Evolutionary conservation across 2,329 filamentous ascomycete genomes (phyloP), one percentile per base, ranked within the genome.

Genomic region (Colletotrichum lupini): DNA sequence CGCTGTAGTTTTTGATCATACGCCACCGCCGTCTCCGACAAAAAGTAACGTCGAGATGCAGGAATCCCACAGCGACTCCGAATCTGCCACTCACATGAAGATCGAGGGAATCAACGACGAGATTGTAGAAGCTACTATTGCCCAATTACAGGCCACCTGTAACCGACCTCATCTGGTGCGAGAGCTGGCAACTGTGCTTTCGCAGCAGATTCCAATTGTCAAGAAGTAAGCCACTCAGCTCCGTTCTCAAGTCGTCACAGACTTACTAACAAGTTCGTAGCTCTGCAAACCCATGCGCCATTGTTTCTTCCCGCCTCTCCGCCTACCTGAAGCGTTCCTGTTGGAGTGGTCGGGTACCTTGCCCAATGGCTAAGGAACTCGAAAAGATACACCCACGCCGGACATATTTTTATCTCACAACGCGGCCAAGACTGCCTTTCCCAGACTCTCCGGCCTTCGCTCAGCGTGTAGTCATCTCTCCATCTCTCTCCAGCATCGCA

Each of bases 91-190:
- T 24, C 46, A 55, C 26, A 65, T 64, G 12, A 93, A 97, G 81
- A 89, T 95, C 64, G 92, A 95, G 76, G 91, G 91, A 52, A 95
- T 98, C 83, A 95, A 95, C 80, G 97, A 99, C 82, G 95, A 98
- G 79, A 97, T 99, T 78, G 96, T 99, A 64, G 93, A 97, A 80
- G 95, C 92, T 19, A 95, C 97, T 61, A 94, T 98, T 79, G 85
- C 94, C 77, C 95, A 97, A 84, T 87, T 99, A 68, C 92, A 98
- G 82, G 93, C 93, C 81, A 97, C 95, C 1, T 93, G 92, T 74
- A 99, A 99, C 83, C 90, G 95, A 68, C 97, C 97, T 68, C 96
- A 98, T 83, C 88, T 98, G 35, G 95, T 98, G 75, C 98, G 98
- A 84, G 96, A 98, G 84, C 89, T 99, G 59, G 95, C 95, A 66